Base-by-base conservation (phyloP, 2,329 filamentous ascomycete species). In the Huntiella abstrusa region DNA sequence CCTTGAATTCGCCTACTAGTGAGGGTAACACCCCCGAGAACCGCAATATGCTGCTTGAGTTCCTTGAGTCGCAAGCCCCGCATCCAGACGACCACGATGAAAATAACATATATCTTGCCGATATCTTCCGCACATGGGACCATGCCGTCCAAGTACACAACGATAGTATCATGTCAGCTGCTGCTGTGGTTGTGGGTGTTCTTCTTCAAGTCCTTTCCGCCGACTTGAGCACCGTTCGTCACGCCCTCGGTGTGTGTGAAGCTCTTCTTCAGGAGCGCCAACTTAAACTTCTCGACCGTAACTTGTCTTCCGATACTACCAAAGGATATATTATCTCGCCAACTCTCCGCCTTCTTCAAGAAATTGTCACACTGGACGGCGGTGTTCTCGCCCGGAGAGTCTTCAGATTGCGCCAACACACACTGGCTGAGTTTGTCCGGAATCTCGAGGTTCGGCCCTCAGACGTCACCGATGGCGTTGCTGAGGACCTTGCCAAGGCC, bases 241-340 rank as follows among this genome's bases (percentile, higher is more conserved):
- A 83, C 54, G 88, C 86, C 7, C 64, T 85, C 5, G 74, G 80
- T 28, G 69, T 98, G 41, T 86, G 84, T 59, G 82, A 83, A 53
- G 83, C 83, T 12, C 64, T 96, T 37, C 64, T 98, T 22, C 81
- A 86, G 55, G 81, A 81, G 52, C 74, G 79, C 19, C 84, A 94
- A 53, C 68, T 87, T 52, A 84, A 87, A 54, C 71, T 93, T 3
- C 64, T 96, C 17, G 77, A 83, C 32, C 77, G 79, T 50, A 85
- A 84, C 50, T 64, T 96, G 13, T 80, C 83, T 3, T 76, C 83
- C 0, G 79, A 83, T 17, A 87, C 85, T 60, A 71, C 76, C 41
- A 94, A 92, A 57, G 85, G 86, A 35, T 85, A 83, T 60, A 67
- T 96, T 49, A 87, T 95, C 51, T 91, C 85, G 2, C 88, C 91